Evolutionary conservation across 2,329 filamentous ascomycete species (phyloP).

Genomic region (Graphilbum sp.): DNA sequence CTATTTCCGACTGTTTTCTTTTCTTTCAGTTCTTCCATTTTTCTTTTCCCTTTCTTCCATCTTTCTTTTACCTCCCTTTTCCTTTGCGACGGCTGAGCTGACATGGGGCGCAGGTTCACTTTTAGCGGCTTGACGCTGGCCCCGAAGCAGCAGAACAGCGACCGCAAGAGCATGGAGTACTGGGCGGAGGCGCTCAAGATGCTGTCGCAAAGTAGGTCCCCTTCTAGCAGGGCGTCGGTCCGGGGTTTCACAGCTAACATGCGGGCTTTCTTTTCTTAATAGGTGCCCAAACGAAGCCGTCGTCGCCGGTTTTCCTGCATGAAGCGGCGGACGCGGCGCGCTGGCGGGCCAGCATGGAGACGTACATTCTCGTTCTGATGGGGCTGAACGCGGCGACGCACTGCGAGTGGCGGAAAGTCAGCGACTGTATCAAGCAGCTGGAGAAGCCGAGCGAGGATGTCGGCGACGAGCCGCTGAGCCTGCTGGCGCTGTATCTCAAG

Average conservation of each 20-base stretch:
- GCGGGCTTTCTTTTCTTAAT: too few relatives aligned
- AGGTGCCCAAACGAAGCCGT: constrained; percentile 11
- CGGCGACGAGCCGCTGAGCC: constrained; percentile 27
- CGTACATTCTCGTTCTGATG: constrained; percentile 55
- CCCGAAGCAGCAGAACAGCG: constrained; percentile 19
- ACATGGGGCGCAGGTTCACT: constrained; percentile 25
- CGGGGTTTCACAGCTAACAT: too few relatives aligned
- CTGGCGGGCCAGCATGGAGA: constrained; percentile 50
- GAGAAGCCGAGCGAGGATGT: constrained; percentile 24
- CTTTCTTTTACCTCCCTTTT: too few relatives aligned
- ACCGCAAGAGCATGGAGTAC: constrained; percentile 19
- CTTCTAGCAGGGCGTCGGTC: too few relatives aligned
- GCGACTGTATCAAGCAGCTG: constrained; percentile 37
- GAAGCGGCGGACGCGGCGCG: constrained; percentile 40
- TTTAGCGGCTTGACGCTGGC: constrained; percentile 34
- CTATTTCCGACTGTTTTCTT: too few relatives aligned
- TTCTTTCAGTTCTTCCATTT: too few relatives aligned
- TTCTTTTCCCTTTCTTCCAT: too few relatives aligned
- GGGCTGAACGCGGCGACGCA: constrained; percentile 54
- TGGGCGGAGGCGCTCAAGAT: constrained; percentile 23
- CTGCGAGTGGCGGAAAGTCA: constrained; percentile 52
- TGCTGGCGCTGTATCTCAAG: constrained; percentile 53
- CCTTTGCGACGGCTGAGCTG: too few relatives aligned
- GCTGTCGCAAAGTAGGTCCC: constrained; percentile 17
- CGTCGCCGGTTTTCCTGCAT: constrained; percentile 31